Evolutionary conservation across 306 rosid genomes (phyloP).

Genomic region (Medicago ruthenica): DNA sequence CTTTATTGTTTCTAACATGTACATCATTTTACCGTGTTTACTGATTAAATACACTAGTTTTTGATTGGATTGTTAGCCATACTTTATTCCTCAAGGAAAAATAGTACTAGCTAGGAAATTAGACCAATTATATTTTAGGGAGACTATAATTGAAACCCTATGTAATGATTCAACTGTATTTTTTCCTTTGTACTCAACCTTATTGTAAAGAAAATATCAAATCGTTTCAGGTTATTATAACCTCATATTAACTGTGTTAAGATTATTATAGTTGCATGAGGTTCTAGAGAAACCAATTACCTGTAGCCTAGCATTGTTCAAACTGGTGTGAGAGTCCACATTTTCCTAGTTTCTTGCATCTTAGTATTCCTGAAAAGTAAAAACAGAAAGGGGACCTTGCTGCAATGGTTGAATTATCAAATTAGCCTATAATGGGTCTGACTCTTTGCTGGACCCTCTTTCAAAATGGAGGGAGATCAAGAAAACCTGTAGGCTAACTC

Average conservation of each 20-base stretch:
- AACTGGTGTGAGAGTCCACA: no score
- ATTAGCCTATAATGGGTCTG: no score
- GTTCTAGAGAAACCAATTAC: background rate
- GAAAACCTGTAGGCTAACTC: no score
- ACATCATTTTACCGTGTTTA: background rate
- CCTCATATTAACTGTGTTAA: background rate
- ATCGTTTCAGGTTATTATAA: background rate
- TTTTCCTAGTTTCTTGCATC: no score
- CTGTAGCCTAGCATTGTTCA: no score
- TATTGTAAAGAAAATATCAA: no score
- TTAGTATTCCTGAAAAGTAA: no score
- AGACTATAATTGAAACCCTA: constrained; percentile 20
- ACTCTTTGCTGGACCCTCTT: no score
- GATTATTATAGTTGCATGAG: background rate
- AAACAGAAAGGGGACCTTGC: no score
- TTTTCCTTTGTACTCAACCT: background rate
- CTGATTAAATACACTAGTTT: background rate
- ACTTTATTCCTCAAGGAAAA: background rate
- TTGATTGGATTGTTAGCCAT: background rate
- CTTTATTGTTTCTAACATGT: background rate
- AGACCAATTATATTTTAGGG: constrained; percentile 16
- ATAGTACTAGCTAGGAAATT: background rate
- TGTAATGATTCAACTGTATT: constrained; percentile 4
- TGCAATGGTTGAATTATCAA: no score
- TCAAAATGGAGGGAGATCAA: no score